Base-by-base conservation (phyloP, 345 rosid species). In the Stellera chamaejasme region DNA sequence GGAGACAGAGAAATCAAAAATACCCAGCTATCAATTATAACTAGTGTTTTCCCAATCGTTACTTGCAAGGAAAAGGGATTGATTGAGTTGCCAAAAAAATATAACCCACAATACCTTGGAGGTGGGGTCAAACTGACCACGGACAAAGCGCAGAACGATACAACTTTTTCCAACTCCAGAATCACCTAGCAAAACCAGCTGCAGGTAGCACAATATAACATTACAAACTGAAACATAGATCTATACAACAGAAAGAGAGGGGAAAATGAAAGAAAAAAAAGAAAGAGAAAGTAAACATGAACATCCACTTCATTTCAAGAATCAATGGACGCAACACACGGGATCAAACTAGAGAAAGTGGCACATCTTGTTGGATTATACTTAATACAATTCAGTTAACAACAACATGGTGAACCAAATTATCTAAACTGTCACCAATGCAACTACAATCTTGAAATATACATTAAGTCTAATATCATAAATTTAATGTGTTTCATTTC, bases 81-180 rank as follows among this genome's bases (percentile, higher is more conserved):
- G 28, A 27, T 56, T 19, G 27, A 26, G 27, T 12, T 32, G 56
- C 41, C 32, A 45, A 23, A 55, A 16, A 41, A 50, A 28, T 39
- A 50, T 41, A 48, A 53, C 48, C 50, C 42, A 10, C 62, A 52
- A 57, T 65, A 80, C 98, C 87, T 92, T 88, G 60, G 98, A 90
- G 25, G 98, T 82, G 10, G 98, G 93, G 54, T 92, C 98, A 76
- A 92, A 92, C 70, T 92, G 96, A 54, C 95, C 98, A 65, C 98
- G 92, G 62, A 92, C 98, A 78, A 92, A 92, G n/a, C 90, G 93
- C 52, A 92, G 96, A 55, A 92, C 98, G 57, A 92, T 92, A 67
- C 98, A 92, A 60, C 98, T 92, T 72, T 92, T 92, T 56, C 98
- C 98, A 16, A 92, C 98, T 64, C 98, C 98, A 44, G 98, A 92